Evolutionary conservation across 2,329 filamentous ascomycete genomes (phyloP).

Genomic region (Paecilomyces sp.): DNA sequence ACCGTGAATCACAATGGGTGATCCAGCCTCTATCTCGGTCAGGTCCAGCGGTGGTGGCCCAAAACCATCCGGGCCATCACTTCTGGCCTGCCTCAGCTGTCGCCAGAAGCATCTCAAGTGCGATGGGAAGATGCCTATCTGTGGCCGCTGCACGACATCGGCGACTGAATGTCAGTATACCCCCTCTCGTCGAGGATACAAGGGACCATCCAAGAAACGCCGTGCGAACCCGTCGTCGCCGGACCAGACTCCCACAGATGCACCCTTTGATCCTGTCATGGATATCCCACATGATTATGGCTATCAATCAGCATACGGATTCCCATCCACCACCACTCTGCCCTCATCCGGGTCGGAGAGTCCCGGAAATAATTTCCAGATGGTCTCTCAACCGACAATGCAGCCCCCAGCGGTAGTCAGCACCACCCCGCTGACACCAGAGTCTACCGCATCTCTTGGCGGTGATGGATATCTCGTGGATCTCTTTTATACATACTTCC

Average conservation of each 20-base stretch:
- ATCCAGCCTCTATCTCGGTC: slow-evolving; percentile 12
- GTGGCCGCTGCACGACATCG: slow-evolving; percentile 56
- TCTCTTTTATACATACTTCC: slow-evolving; percentile 51
- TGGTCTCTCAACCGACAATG: not conserved
- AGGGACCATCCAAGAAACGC: slow-evolving; percentile 53
- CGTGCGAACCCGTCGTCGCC: slow-evolving; percentile 27
- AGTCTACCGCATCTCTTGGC: slow-evolving; percentile 24
- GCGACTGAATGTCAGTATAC: slow-evolving; percentile 63
- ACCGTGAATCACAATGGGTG: slow-evolving; percentile 16
- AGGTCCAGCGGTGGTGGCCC: slow-evolving; percentile 9
- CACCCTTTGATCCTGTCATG: slow-evolving; percentile 21
- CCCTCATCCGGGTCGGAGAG: slow-evolving; percentile 18
- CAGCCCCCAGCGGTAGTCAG: not conserved
- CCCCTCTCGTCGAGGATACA: slow-evolving; percentile 68
- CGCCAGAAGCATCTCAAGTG: slow-evolving; percentile 66
- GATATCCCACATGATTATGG: slow-evolving; percentile 35
- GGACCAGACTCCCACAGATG: slow-evolving; percentile 44
- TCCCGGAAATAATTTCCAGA: slow-evolving; percentile 7
- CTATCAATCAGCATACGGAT: slow-evolving; percentile 25
- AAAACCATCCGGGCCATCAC: slow-evolving; percentile 29
- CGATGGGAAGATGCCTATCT: slow-evolving; percentile 59
- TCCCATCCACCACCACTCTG: slow-evolving; percentile 15
- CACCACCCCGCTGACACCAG: slow-evolving; percentile 25
- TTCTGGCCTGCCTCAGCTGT: slow-evolving; percentile 42
- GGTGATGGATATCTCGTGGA: slow-evolving; percentile 39